Conservation (phyloP, 2,329 filamentous ascomycete species). For the Penicillium sp. region DNA sequence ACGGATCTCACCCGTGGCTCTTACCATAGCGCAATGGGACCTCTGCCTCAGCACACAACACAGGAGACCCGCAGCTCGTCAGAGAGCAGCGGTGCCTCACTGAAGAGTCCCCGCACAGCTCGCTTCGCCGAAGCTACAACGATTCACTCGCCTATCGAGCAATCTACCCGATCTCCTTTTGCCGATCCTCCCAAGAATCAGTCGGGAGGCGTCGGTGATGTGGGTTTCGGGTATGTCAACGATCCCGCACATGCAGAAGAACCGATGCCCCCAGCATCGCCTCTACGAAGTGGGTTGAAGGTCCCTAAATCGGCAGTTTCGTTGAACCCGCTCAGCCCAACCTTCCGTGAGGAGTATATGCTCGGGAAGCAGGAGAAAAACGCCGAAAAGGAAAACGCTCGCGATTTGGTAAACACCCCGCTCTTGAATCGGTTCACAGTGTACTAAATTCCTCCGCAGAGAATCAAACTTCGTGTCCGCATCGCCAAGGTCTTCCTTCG, state of each 20-base stretch:
- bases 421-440: background rate
- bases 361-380: constrained; percentile 78
- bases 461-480: constrained; percentile 86
- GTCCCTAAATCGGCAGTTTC: constrained; percentile 76
- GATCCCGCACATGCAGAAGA: constrained; percentile 47
- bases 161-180: constrained; percentile 49
- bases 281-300: constrained; percentile 86
- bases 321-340: constrained; percentile 83
- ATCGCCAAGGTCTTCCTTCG: constrained; percentile 94
- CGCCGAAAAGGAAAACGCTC: constrained; percentile 83
- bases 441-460: constrained; percentile 57
- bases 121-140: constrained; percentile 66
- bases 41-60: constrained; percentile 26
- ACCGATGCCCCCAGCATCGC: constrained; percentile 69
- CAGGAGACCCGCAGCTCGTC: constrained; percentile 29
- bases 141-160: constrained; percentile 60
- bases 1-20: constrained; percentile 37
- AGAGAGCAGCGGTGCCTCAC: constrained; percentile 33
- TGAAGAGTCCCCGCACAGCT: constrained; percentile 57
- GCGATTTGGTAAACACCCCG: constrained; percentile 70
- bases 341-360: constrained; percentile 81
- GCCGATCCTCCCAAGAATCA: constrained; percentile 52
- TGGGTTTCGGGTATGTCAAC: constrained; percentile 88
- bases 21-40: constrained; percentile 31
- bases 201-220: constrained; percentile 65